These are phyloP conservation scores for Sphagnum tenellum DNA, from an alignment of 225 moss, liverwort and hornwort species.

Conservation along the genomic window DNA sequence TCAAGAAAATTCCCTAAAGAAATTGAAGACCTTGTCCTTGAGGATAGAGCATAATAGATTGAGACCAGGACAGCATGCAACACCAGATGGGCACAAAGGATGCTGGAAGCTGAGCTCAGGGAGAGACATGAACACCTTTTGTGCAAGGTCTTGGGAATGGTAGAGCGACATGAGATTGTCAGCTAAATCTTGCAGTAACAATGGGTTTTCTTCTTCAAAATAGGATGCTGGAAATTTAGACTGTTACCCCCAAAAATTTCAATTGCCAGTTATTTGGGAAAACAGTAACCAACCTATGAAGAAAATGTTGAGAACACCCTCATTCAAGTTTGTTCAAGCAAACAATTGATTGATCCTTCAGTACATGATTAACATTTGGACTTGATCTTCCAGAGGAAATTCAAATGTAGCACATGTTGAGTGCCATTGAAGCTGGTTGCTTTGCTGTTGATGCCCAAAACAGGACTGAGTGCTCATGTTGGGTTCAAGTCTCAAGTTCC, in stretches of 20 bases:
- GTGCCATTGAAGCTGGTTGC: too few relatives aligned
- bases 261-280: not conserved
- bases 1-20: not conserved
- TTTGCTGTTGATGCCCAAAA: too few relatives aligned
- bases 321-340: not conserved
- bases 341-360: not conserved
- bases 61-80: not conserved
- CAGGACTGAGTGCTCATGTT: not conserved
- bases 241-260: not conserved
- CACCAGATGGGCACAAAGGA: not conserved
- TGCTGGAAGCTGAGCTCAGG: not conserved
- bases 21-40: not conserved
- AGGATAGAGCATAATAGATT: not conserved
- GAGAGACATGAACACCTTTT: not conserved
- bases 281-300: not conserved
- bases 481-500: not conserved
- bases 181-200: slow-evolving; percentile 22
- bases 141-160: slow-evolving; percentile 12
- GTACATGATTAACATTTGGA: not conserved
- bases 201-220: slow-evolving; percentile 18
- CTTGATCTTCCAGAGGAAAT: too few relatives aligned
- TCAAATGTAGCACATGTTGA: too few relatives aligned
- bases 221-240: too few relatives aligned
- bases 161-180: slow-evolving; percentile 30
- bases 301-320: not conserved